Base-by-base conservation (phyloP, 306 rosid genomes). In the Corylus avellana region DNA sequence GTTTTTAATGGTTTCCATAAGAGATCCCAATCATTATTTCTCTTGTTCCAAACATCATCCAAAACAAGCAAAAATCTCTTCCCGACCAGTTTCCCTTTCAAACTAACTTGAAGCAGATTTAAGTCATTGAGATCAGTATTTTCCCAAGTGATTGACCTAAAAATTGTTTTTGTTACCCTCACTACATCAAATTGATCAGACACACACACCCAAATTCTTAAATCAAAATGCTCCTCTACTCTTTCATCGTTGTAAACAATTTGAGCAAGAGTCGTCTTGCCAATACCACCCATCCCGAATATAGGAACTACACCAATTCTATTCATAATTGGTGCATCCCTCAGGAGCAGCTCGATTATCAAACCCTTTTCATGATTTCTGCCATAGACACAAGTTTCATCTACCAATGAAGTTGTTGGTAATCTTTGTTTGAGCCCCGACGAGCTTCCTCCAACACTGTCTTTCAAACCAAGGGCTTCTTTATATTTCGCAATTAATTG, bases 371-470 rank as follows among this genome's bases (percentile, higher is more conserved):
- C 90, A 69, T 3, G 76, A 37, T 59, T 13, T 69, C 86, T 83
- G 16, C 90, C 90, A 77, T 62, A 86, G 35, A 85, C 82, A 62
- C 48, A 35, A 47, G 66, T 47, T 79, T 89, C 90, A 22, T 86
- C 87, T 25, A 89, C 83, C 86, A 89, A 79, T 29, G 88, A 89
- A 58, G 90, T 85, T 59, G 92, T 82, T 35, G 79, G 80, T 9
- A 77, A 64, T 48, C 79, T 75, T 27, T 70, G 78, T 2, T 71
- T 63, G 0, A 73, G 25, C 18, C 70, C 27, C 55, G 32, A 77
- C 55, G 73, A 66, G 73, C 74, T 75, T 77, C 76, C 83, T 13
- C 80, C 83, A 76, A 25, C 48, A 68, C 51, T 78, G 47, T 83
- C 86, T 49, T 85, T 83, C 74, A 89, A 79, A 10, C 87, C 86